These are phyloP conservation scores for Pseudopyrenochaeta lycopersici DNA, from an alignment of 2,329 filamentous ascomycete genomes.

Conservation along the genomic window DNA sequence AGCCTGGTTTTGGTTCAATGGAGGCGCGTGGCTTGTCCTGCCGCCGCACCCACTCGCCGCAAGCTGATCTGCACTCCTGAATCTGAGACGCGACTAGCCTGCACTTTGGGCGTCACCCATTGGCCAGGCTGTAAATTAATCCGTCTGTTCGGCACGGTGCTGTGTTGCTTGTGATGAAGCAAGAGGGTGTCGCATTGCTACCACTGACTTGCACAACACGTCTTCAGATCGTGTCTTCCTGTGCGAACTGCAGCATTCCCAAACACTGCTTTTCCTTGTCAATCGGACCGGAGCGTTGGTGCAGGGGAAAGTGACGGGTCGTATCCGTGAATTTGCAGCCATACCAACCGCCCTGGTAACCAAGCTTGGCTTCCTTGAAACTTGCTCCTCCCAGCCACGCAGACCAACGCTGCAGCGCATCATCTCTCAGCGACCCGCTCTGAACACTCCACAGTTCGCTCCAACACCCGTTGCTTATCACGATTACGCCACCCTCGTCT, in stretches of 20 bases:
- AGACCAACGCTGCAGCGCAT: conserved; percentile 27
- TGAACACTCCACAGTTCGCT: conserved; percentile 11
- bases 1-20: conserved; percentile 11
- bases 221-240: conserved; percentile 5
- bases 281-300: conserved; percentile 8
- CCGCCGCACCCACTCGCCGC: conserved; percentile 9
- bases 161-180: conserved; percentile 18
- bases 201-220: conserved; percentile 1
- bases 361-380: conserved; percentile 23
- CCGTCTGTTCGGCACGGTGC: conserved; percentile 17
- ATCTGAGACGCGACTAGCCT: conserved; percentile 13
- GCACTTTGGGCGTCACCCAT: conserved; percentile 2
- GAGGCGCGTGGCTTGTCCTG: conserved; percentile 21
- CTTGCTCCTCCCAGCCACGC: conserved; percentile 29
- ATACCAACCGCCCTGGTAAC: conserved; percentile 21
- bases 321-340: conserved; percentile 10
- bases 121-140: conserved; percentile 24
- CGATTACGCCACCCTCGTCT: conserved; percentile 13
- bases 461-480: conserved; percentile 14
- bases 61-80: conserved; percentile 14
- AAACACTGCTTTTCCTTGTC: neutral
- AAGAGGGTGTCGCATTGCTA: conserved; percentile 6
- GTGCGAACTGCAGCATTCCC: neutral
- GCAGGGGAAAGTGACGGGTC: neutral
- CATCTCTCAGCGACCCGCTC: conserved; percentile 23